Percentiles rank a stretch among this genome's conserved stretches.
Conservation (phyloP, 2,329 filamentous ascomycete species). For the Ceratocystis cubensis region DNA sequence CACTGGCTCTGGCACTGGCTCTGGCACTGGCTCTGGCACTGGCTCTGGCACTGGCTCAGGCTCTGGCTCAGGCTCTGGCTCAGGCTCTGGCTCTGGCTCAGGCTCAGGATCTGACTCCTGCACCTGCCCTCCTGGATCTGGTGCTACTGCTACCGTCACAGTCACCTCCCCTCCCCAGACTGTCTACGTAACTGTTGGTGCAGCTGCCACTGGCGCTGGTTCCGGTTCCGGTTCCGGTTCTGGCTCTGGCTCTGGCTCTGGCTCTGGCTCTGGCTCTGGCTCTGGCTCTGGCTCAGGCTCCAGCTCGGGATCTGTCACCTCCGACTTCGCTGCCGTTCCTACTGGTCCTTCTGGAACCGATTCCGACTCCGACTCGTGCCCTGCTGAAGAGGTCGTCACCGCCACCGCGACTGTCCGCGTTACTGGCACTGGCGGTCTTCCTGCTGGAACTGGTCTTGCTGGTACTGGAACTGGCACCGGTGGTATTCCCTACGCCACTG, state of each 20-base stretch:
- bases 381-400: constrained; percentile 17
- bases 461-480: constrained; percentile 25
- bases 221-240: constrained; percentile 23
- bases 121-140: constrained; percentile 13
- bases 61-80: too few species aligned
- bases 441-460: constrained; percentile 18
- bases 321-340: constrained; percentile 15
- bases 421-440: constrained; percentile 25
- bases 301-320: not conserved
- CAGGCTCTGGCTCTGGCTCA: too few species aligned
- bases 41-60: not conserved
- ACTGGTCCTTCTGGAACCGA: constrained; percentile 12
- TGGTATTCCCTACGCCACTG: constrained; percentile 26
- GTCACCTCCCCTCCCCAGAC: constrained; percentile 25
- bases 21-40: constrained; percentile 28
- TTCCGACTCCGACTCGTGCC: constrained; percentile 16
- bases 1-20: constrained; percentile 23
- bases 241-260: constrained; percentile 18
- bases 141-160: constrained; percentile 18
- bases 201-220: constrained; percentile 20
- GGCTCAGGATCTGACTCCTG: not conserved
- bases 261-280: constrained; percentile 24
- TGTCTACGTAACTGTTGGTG: constrained; percentile 25
- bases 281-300: constrained; percentile 27
- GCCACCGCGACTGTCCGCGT: constrained; percentile 26